Conservation (phyloP, 805 yeast genomes). For the Schwanniomyces occidentalis region DNA sequence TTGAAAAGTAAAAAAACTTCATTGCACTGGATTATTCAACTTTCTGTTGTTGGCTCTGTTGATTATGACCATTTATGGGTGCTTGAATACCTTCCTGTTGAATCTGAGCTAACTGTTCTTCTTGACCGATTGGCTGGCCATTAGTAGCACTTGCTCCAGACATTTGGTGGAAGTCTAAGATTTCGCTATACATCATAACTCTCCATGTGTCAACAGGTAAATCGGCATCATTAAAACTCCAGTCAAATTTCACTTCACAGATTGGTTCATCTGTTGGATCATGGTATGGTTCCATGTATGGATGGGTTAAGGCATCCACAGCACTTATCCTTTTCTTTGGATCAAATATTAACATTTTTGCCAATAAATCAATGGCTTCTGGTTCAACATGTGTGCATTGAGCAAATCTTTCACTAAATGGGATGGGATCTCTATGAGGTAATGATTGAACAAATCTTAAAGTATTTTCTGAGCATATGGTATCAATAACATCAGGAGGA, state of each 20-base stretch:
- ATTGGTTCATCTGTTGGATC: constrained; percentile 97
- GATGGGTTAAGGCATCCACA: constrained; percentile 84
- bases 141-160: constrained; percentile 42
- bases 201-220: constrained; percentile 98
- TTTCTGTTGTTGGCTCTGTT: constrained; percentile 11
- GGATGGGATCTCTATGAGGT: constrained; percentile 91
- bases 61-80: constrained; percentile 10
- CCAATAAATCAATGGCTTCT: constrained; percentile 83
- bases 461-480: constrained; percentile 95
- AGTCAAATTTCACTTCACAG: constrained; percentile 89
- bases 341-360: constrained; percentile 90
- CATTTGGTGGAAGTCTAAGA: constrained; percentile 91
- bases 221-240: constrained; percentile 98
- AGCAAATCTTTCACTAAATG: constrained; percentile 78
- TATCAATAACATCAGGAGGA: constrained; percentile 92
- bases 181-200: constrained; percentile 98
- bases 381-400: constrained; percentile 64
- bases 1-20: too few species aligned
- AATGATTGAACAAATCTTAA: constrained; percentile 89
- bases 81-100: constrained; percentile 30
- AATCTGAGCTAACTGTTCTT: constrained; percentile 23
- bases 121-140: constrained; percentile 13
- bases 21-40: constrained; percentile 15
- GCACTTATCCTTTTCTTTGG: constrained; percentile 94
- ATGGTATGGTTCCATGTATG: constrained; percentile 91